Evolutionary conservation across 495 filamentous ascomycete genomes (phyloP).

Genomic region (Xylaria palmicola): DNA sequence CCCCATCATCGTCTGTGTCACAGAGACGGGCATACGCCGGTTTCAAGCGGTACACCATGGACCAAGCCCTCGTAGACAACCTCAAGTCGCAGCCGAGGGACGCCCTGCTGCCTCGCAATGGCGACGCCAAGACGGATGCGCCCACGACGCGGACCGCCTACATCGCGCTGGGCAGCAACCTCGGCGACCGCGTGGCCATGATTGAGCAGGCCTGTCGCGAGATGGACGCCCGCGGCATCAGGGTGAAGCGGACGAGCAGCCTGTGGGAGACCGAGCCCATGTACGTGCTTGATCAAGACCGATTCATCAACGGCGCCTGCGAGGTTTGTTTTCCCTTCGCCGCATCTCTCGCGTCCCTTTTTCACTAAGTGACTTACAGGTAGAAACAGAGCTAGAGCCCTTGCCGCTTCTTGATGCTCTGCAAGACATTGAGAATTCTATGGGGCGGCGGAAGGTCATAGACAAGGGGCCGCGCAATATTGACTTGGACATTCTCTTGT

Average conservation of each 20-base stretch:
- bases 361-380: slow-evolving; percentile 44
- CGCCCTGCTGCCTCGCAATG: slow-evolving; percentile 2
- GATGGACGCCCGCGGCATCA: slow-evolving; percentile 70
- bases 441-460: slow-evolving; percentile 80
- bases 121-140: background rate
- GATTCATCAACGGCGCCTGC: slow-evolving; percentile 90
- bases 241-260: slow-evolving; percentile 75
- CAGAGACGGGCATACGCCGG: background rate
- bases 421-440: slow-evolving; percentile 73
- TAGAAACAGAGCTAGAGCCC: slow-evolving; percentile 76
- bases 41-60: slow-evolving; percentile 21
- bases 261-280: slow-evolving; percentile 95
- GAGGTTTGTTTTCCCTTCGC: slow-evolving; percentile 60
- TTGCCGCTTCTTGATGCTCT: slow-evolving; percentile 73
- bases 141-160: slow-evolving; percentile 53
- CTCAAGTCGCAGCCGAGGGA: slow-evolving; percentile 12
- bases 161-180: slow-evolving; percentile 89
- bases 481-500: slow-evolving; percentile 90
- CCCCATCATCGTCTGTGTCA: background rate
- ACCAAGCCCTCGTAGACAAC: slow-evolving; percentile 7
- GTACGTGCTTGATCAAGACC: slow-evolving; percentile 87
- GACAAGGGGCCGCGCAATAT: slow-evolving; percentile 94
- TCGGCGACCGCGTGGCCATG: slow-evolving; percentile 79
- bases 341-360: background rate
- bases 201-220: slow-evolving; percentile 79